phyloP scores from a whole-genome alignment of 164 flowering plant species.

The Houttuynia cordata region DNA sequence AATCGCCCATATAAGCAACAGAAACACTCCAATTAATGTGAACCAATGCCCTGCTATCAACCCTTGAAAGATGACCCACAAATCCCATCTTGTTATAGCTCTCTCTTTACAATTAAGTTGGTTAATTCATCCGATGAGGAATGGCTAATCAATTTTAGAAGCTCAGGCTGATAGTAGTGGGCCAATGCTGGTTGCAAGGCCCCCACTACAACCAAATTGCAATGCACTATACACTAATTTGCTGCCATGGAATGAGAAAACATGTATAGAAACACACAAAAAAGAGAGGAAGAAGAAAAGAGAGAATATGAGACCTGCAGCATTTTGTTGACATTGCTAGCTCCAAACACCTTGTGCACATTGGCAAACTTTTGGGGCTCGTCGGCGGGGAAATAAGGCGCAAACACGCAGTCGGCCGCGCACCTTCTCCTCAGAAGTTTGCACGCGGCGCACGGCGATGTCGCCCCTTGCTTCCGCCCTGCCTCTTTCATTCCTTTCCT shows the following conservation, averaged over 20 bases:
- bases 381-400: constrained; percentile 82
- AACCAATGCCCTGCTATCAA: too few species aligned
- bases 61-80: too few species aligned
- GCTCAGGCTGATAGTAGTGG: too few species aligned
- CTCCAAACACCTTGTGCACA: constrained; percentile 86
- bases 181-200: too few species aligned
- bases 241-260: constrained; percentile 26
- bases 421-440: constrained; percentile 73
- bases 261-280: background rate
- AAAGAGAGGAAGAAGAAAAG: background rate
- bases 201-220: too few species aligned
- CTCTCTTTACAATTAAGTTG: too few species aligned
- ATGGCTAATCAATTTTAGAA: too few species aligned
- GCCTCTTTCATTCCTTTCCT: constrained; percentile 23
- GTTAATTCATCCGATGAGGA: too few species aligned
- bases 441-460: constrained; percentile 85
- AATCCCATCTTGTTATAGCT: background rate
- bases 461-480: constrained; percentile 38
- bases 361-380: constrained; percentile 88
- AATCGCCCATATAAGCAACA: background rate
- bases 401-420: constrained; percentile 65
- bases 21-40: background rate
- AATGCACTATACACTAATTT: constrained; percentile 23
- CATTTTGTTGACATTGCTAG: constrained; percentile 93
- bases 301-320: constrained; percentile 38